Evolutionary conservation across 2,329 filamentous ascomycete genomes (phyloP), one percentile per base, ranked within the genome.

Genomic region (Endothia cerciana): DNA sequence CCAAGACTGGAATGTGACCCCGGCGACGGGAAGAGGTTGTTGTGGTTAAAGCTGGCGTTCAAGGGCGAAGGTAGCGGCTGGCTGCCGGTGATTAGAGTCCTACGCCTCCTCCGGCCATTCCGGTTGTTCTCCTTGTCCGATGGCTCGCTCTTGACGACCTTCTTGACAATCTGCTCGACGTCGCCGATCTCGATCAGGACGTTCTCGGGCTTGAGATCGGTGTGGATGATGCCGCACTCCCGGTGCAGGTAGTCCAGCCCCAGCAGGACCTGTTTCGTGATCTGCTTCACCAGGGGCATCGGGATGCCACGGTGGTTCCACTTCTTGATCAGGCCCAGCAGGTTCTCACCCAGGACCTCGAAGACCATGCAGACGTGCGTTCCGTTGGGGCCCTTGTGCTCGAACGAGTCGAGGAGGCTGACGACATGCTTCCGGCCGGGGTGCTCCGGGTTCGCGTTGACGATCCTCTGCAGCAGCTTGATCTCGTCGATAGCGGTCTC

Each of bases 341-440:
- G 80, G 75, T 98, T 98, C 84, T 98, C 94, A 63, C 95, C 95
- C 65, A 99, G 80, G 3, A 99, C 95, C 78, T 99, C 95, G 73
- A 99, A 99, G 8, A 99, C 95, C 94, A 99, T 98, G 82, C 95
- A 99, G 66, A 98, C 93, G 75, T 99, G 95, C 61, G 93, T 91
- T 58, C 95, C 95, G 74, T 99, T 96, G 53, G 94, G 94, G 11
- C 95, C 95, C 78, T 96, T 96, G 81, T 98, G 95, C 77, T 97
- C 94, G 77, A 99, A 99, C 0, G 93, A 97, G 79, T 98, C 94
- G 72, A 98, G 86, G 47, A 99, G 85, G 78, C 93, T 97, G 77
- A 99, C 95, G 70, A 98, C 95, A 74, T 98, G 94, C 77, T 92
- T 92, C 71, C 94, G 90, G 74, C 95, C 95, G 30, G 95, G 94